phyloP scores from a whole-genome alignment of 352 stramenopile species.

The Phytophthora meadii region DNA sequence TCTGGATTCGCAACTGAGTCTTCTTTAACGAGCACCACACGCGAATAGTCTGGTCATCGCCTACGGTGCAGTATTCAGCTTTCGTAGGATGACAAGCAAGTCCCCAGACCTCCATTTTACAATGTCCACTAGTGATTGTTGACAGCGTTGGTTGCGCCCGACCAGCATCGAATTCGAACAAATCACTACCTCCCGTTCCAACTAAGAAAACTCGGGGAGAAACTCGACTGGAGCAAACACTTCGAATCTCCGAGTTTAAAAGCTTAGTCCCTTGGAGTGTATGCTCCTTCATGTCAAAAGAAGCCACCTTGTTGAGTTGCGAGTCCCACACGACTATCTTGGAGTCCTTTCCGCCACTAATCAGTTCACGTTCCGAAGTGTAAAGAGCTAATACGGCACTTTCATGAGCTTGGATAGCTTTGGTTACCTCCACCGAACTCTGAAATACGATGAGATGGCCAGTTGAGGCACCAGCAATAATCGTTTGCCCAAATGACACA shows the following conservation, averaged over 20 bases:
- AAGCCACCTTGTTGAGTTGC: constrained; percentile 51
- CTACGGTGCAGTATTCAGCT: constrained; percentile 75
- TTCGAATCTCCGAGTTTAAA: constrained; percentile 53
- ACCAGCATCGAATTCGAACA: constrained; percentile 83
- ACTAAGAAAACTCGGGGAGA: constrained; percentile 68
- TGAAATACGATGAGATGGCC: constrained; percentile 85
- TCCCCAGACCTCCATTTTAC: constrained; percentile 80
- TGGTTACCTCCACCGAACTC: constrained; percentile 51
- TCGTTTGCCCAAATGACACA: constrained; percentile 51
- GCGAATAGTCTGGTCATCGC: constrained; percentile 83
- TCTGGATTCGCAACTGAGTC: constrained; percentile 41
- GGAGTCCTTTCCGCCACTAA: constrained; percentile 89
- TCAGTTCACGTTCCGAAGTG: constrained; percentile 58
- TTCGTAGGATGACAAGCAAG: constrained; percentile 76
- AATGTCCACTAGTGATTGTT: constrained; percentile 69
- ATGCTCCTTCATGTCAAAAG: constrained; percentile 53
- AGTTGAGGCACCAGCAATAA: constrained; percentile 67
- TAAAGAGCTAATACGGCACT: constrained; percentile 56
- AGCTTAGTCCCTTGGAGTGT: constrained; percentile 25
- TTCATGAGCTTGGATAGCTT: constrained; percentile 62
- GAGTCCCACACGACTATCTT: constrained; percentile 88
- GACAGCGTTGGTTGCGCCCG: constrained; percentile 19
- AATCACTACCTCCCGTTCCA: constrained; percentile 85
- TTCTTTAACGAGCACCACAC: constrained; percentile 80
- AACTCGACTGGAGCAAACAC: constrained; percentile 42